Base-by-base conservation (phyloP, 495 filamentous ascomycete species). In the Chaetomidium leptoderma region DNA sequence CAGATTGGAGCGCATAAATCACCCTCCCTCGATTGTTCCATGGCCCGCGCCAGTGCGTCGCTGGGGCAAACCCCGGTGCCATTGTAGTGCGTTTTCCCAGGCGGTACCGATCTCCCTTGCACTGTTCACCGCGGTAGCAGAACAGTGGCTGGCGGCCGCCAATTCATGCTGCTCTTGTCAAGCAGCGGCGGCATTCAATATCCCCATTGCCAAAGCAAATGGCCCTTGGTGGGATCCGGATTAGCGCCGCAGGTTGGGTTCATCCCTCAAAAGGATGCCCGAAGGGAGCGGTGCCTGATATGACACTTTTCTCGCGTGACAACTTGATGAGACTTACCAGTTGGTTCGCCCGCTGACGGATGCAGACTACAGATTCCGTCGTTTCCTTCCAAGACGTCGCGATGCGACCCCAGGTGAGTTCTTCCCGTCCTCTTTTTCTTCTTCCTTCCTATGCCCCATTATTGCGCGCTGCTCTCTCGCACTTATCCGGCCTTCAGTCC, bases 271-370 rank as follows among this genome's bases (percentile, higher is more conserved):
- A 27, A 9, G 8, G 4, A 16, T 32, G 14, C 19, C 24, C 19
- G 33, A 23, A 14, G 48, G 48, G 17, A 39, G 30, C 33, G 33
- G 48, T 39, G 33, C 48, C 17, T 2, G 48, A 51, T 51, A 39
- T 51, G 48, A 39, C 48, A 27, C 21, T 21, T 39, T 17, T 11
- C 17, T 50, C 17, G 48, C 48, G 33, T 39, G 33, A 13, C 48
- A 51, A 13, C 33, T 39, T 51, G 33, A 51, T 27, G 48, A 39
- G 48, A 51, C 48, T 39, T 51, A 51, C 48, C 33, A 51, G 32
- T 51, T 51, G 48, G 48, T 51, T 51, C 33, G 48, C 33, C 48
- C 23, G 48, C 48, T 51, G 48, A 51, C 19, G 32, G 48, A 36
- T 51, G 33, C 48, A 51, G 30, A 51, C 19, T 2, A 1, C 48